Conservation (phyloP, 495 filamentous ascomycete genomes). For the Neurospora sp. region DNA sequence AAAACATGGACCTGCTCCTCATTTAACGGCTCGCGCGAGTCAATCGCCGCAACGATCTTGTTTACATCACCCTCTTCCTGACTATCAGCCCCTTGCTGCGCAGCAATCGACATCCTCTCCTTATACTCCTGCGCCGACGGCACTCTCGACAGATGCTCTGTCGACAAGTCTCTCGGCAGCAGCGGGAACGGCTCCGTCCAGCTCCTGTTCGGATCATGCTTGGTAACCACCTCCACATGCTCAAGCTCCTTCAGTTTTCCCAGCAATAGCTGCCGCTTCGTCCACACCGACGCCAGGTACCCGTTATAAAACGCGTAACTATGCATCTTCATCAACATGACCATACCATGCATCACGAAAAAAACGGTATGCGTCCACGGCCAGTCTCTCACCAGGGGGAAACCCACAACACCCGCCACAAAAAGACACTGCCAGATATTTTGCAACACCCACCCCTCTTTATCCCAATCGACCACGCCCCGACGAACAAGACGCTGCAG, state of each 20-base stretch:
- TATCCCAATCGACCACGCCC: slow-evolving; percentile 52
- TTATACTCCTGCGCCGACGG: slow-evolving; percentile 27
- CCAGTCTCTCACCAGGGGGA: slow-evolving; percentile 58
- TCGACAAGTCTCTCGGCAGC: slow-evolving; percentile 20
- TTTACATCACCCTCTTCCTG: slow-evolving; percentile 36
- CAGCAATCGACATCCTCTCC: slow-evolving; percentile 33
- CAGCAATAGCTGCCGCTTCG: slow-evolving; percentile 28
- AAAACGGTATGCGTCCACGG: slow-evolving; percentile 64
- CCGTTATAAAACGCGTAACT: slow-evolving; percentile 70
- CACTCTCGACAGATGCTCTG: slow-evolving; percentile 26
- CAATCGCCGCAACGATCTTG: slow-evolving; percentile 43
- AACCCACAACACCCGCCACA: slow-evolving; percentile 45
- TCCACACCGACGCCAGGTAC: slow-evolving; percentile 51
- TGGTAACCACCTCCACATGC: slow-evolving; percentile 13
- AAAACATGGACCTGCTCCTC: slow-evolving; percentile 49
- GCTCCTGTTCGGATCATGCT: slow-evolving; percentile 20
- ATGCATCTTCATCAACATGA: slow-evolving; percentile 73
- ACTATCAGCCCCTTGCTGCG: slow-evolving; percentile 1
- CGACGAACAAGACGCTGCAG: slow-evolving; percentile 46
- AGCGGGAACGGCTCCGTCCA: slow-evolving; percentile 15
- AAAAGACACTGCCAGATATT: slow-evolving; percentile 55
- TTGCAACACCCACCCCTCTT: slow-evolving; percentile 58
- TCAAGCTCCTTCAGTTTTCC: slow-evolving; percentile 28
- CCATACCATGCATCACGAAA: slow-evolving; percentile 58
- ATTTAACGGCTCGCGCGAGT: slow-evolving; percentile 46